These are phyloP conservation scores for Mortierella sp. DNA, from an alignment of 371 early-diverging fungal species.

Conservation along the genomic window DNA sequence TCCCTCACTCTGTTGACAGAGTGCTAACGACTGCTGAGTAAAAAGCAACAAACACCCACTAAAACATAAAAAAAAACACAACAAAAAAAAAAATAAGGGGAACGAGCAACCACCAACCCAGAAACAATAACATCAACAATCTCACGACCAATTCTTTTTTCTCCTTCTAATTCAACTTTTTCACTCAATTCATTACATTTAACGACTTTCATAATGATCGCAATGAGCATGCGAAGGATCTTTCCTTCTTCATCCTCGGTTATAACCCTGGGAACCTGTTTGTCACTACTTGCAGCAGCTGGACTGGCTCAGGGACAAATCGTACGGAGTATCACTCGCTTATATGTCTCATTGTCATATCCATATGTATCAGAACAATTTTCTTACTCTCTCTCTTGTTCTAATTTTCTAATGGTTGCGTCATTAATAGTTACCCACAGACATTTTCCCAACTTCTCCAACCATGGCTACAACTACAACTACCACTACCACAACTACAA, in stretches of 20 bases:
- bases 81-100: not conserved
- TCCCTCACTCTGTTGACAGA: not conserved
- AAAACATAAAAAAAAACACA: not conserved
- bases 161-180: not conserved
- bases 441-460: slow-evolving; percentile 1
- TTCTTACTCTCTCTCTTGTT: not conserved
- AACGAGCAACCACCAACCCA: not conserved
- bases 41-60: not conserved
- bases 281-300: slow-evolving; percentile 29
- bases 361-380: not conserved
- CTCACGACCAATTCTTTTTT: not conserved
- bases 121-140: not conserved
- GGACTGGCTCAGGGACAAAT: slow-evolving; percentile 36
- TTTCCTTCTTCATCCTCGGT: not conserved
- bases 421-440: not conserved
- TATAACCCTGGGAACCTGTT: slow-evolving; percentile 8
- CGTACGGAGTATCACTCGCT: not conserved
- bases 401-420: not conserved
- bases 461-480: slow-evolving; percentile 8
- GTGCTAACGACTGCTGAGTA: not conserved
- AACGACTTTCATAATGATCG: slow-evolving; percentile 4
- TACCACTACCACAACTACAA: not conserved
- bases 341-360: not conserved
- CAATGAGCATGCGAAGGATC: not conserved
- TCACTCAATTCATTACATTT: not conserved